phyloP scores from a whole-genome alignment of 768 basidiomycete genomes.

The Pleurotus sapidus region DNA sequence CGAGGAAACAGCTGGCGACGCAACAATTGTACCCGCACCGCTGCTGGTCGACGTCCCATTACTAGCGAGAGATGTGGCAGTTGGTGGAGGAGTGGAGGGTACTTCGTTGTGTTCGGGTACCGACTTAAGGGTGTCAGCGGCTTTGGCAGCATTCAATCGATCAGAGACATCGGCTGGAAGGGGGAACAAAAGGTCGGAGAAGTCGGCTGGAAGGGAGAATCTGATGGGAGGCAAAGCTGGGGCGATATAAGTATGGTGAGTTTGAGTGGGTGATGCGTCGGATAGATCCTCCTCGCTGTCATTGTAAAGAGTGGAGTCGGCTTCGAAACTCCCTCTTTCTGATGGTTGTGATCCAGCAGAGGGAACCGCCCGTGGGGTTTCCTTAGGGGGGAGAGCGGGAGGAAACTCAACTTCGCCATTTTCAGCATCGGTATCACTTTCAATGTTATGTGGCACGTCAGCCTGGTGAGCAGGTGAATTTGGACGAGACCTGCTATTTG shows the following conservation, averaged over 20 bases:
- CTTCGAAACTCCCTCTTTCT: neutral
- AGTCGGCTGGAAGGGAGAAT: conserved; percentile 87
- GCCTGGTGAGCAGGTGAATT: conserved; percentile 60
- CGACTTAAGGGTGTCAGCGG: conserved; percentile 45
- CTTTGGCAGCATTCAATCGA: conserved; percentile 37
- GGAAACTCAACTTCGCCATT: conserved; percentile 25
- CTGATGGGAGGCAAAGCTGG: conserved; percentile 88
- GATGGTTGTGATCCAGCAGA: neutral
- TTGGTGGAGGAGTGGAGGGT: conserved; percentile 30
- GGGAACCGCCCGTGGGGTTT: neutral
- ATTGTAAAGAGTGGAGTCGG: conserved; percentile 24
- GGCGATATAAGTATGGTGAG: conserved; percentile 76
- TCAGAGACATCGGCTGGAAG: conserved; percentile 35
- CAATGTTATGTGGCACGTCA: conserved; percentile 71
- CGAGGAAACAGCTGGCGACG: neutral
- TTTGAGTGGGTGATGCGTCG: conserved; percentile 66
- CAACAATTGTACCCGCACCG: conserved; percentile 15
- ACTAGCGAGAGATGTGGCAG: conserved; percentile 23
- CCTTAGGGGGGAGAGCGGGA: conserved; percentile 17
- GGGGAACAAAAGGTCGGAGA: conserved; percentile 67
- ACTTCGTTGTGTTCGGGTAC: conserved; percentile 30
- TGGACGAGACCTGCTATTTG: conserved; percentile 41
- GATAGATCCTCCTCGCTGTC: conserved; percentile 42
- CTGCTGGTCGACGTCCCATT: conserved; percentile 24
- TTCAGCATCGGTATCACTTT: conserved; percentile 73